Conservation (phyloP, 305 asterid genomes). For the Lippia alba region DNA sequence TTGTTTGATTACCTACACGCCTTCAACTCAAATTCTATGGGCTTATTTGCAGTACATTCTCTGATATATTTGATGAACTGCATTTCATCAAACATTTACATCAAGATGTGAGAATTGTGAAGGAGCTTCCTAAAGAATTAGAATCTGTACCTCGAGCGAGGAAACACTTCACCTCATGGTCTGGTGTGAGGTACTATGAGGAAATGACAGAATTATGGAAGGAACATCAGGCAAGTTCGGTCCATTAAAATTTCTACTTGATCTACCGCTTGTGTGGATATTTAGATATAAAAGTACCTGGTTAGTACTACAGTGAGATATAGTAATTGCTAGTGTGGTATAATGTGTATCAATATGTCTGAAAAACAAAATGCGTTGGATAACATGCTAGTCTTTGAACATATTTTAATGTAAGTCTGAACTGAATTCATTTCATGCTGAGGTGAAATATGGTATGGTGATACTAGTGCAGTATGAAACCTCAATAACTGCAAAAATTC, state of each 20-base stretch:
- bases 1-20: background rate
- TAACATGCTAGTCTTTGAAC: constrained; percentile 1
- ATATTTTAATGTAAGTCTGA: background rate
- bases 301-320: constrained; percentile 4
- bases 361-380: constrained; percentile 22
- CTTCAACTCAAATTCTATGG: constrained; percentile 35
- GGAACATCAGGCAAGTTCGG: constrained; percentile 69
- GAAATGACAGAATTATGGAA: constrained; percentile 81
- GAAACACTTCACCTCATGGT: constrained; percentile 94
- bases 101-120: constrained; percentile 77
- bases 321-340: background rate
- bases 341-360: constrained; percentile 1
- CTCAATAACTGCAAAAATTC: background rate
- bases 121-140: constrained; percentile 83
- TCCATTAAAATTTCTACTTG: constrained; percentile 20
- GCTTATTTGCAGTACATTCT: constrained; percentile 73
- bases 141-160: constrained; percentile 86
- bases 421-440: background rate
- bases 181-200: constrained; percentile 78
- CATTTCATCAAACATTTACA: constrained; percentile 71
- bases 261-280: constrained; percentile 17
- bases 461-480: background rate
- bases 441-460: constrained; percentile 3
- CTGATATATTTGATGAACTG: constrained; percentile 84
- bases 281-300: constrained; percentile 1